Evolutionary conservation across 169 alveolate genomes (phyloP).

Genomic region (Eimeria falciformis): DNA sequence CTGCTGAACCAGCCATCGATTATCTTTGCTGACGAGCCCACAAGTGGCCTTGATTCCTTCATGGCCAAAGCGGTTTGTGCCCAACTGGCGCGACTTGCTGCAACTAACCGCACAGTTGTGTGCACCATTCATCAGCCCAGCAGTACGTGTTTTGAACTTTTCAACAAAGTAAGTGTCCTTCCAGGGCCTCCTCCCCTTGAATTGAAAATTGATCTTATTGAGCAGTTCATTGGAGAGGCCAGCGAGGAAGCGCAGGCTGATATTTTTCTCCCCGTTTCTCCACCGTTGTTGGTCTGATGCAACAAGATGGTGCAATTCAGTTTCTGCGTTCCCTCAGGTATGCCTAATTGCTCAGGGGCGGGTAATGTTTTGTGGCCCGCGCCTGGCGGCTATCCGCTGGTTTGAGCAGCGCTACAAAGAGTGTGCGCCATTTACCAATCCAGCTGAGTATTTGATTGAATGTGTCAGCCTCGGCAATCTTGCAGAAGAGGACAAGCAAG

Average conservation of each 20-base stretch:
- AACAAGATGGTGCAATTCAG: background rate
- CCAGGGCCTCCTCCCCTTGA: background rate
- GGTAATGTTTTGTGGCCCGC: slow-evolving; percentile 73
- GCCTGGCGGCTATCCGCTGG: slow-evolving; percentile 72
- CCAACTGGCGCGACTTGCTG: slow-evolving; percentile 61
- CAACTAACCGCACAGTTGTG: slow-evolving; percentile 77
- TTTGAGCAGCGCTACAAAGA: slow-evolving; percentile 62
- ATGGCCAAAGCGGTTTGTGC: slow-evolving; percentile 75
- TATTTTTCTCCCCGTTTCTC: background rate
- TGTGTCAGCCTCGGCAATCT: background rate
- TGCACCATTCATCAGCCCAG: slow-evolving; percentile 79
- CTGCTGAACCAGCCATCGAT: slow-evolving; percentile 84
- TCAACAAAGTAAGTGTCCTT: slow-evolving; percentile 64
- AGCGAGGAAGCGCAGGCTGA: no score
- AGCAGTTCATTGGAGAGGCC: no score
- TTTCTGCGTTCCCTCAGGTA: slow-evolving; percentile 25
- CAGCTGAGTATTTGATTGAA: slow-evolving; percentile 66
- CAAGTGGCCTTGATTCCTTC: slow-evolving; percentile 84
- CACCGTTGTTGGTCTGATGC: background rate
- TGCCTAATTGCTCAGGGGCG: slow-evolving; percentile 76
- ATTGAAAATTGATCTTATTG: background rate
- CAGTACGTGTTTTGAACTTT: slow-evolving; percentile 60
- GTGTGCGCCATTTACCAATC: slow-evolving; percentile 53
- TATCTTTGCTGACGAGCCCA: slow-evolving; percentile 90
- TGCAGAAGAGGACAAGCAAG: background rate